phyloP scores from a whole-genome alignment of 495 filamentous ascomycete genomes.

The Talaromyces liani region DNA sequence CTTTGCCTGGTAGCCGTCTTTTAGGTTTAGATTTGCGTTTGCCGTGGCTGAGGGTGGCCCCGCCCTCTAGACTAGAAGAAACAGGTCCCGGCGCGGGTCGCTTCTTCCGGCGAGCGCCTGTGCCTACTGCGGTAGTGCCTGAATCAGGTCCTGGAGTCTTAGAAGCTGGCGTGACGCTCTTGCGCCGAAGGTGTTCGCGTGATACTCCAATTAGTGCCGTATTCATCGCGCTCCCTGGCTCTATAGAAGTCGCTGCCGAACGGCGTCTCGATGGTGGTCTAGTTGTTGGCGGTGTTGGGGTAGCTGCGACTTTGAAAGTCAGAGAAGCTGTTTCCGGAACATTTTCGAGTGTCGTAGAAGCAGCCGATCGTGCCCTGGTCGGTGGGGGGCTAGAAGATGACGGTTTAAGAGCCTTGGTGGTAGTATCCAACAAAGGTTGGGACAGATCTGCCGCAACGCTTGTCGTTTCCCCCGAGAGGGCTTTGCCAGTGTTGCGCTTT shows the following conservation, averaged over 20 bases:
- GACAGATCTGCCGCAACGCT: conserved; percentile 8
- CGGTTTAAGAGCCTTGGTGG: conserved; percentile 12
- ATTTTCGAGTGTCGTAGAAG: conserved; percentile 1
- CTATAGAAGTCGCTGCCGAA: conserved; percentile 30
- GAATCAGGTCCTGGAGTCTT: conserved; percentile 47
- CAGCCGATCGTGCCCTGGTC: conserved; percentile 17
- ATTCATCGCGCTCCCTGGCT: conserved; percentile 15
- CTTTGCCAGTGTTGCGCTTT: conserved; percentile 47
- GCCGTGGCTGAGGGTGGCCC: conserved; percentile 67
- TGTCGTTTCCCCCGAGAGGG: conserved; percentile 41
- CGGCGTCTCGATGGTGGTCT: conserved; percentile 40
- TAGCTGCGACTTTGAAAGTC: conserved; percentile 12
- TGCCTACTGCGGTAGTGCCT: conserved; percentile 27
- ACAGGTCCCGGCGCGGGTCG: conserved; percentile 73
- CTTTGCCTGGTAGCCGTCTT: conserved; percentile 39
- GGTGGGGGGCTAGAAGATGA: conserved; percentile 20
- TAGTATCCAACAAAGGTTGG: background rate
- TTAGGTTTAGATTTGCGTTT: conserved; percentile 72
- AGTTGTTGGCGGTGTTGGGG: conserved; percentile 29
- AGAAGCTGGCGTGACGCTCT: conserved; percentile 38
- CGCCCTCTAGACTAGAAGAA: conserved; percentile 60
- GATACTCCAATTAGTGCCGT: conserved; percentile 8
- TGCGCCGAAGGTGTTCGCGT: conserved; percentile 37
- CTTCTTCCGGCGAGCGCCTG: conserved; percentile 45
- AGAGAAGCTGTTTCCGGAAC: background rate